Conservation (phyloP, 2,329 filamentous ascomycete species). For the Colletotrichum sp. region DNA sequence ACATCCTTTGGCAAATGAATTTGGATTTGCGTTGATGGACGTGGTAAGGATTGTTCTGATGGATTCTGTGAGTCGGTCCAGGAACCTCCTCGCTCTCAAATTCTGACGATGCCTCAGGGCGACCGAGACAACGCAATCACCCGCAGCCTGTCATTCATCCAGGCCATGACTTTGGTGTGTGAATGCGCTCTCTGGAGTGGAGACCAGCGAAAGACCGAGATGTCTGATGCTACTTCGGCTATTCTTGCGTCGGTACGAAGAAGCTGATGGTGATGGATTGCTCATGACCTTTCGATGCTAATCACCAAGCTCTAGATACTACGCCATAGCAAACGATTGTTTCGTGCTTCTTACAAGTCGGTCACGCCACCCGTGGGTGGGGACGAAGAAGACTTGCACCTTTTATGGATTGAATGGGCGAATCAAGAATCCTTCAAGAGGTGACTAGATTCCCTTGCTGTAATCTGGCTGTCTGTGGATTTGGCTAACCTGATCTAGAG, state of each 20-base stretch:
- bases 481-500: too few species aligned
- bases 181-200: background rate
- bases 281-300: too few species aligned
- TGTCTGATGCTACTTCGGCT: background rate
- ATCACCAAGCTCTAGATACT: too few species aligned
- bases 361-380: accelerated
- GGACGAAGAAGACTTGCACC: too few species aligned
- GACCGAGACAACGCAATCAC: background rate
- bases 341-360: background rate
- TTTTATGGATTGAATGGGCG: background rate
- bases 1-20: background rate
- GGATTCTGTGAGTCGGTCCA: background rate
- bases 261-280: too few species aligned
- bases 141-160: background rate
- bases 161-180: background rate
- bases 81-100: background rate
- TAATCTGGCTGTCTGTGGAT: too few species aligned
- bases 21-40: background rate
- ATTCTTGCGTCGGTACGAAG: background rate
- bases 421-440: background rate
- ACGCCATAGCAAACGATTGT: background rate
- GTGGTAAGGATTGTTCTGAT: background rate
- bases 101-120: background rate
- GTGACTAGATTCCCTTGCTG: accelerated
- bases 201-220: background rate